Evolutionary conservation across 1,284 basidiomycete genomes (phyloP), one percentile per base, ranked within the genome.

Genomic region (Fomes fomentarius): DNA sequence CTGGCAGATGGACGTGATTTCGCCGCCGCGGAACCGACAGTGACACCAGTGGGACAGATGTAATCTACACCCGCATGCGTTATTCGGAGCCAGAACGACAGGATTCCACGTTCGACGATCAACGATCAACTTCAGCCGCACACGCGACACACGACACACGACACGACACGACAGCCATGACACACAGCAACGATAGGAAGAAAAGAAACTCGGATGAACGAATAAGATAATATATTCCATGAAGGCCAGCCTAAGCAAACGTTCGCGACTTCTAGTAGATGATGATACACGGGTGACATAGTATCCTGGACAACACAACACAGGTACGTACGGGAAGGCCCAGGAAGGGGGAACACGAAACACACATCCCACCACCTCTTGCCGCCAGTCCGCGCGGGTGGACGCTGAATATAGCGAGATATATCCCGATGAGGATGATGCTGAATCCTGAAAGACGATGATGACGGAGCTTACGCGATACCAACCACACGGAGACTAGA

Each of bases 191-290:
- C 11, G 31, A 33, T 11, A 10, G 19, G 17, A 40, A 22, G 8
- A 17, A 22, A 15, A 24, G 9, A 9, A 4, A 40, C 3, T 40
- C 8, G 19, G 38, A 40, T 40, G 38, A 40, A 24, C 24, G 45
- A 63, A 63, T 65, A 63, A 63, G 54, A 66, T 66, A 63, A 60
- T 62, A 53, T 61, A 66, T 66, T 66, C 63, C 63, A 47, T 58
- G 53, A 48, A 66, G 59, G 58, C 61, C 63, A 57, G 58, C 64
- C 59, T 63, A 57, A 63, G 61, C 61, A 66, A 57, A 60, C 56
- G 54, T 41, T 54, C 54, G 49, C 58, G n/a, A n/a, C n/a, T 60
- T 61, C 64, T 64, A 66, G 61, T 62, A 62, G 54, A 66, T 63
- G 54, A 66, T 63, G 63, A 63, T 64, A 66, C 64, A 61, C 28